Percentiles rank a stretch among this genome's conserved stretches.
These are phyloP conservation scores for Annulohypoxylon truncatum DNA, from an alignment of 2,329 filamentous ascomycete genomes.

Conservation along the genomic window DNA sequence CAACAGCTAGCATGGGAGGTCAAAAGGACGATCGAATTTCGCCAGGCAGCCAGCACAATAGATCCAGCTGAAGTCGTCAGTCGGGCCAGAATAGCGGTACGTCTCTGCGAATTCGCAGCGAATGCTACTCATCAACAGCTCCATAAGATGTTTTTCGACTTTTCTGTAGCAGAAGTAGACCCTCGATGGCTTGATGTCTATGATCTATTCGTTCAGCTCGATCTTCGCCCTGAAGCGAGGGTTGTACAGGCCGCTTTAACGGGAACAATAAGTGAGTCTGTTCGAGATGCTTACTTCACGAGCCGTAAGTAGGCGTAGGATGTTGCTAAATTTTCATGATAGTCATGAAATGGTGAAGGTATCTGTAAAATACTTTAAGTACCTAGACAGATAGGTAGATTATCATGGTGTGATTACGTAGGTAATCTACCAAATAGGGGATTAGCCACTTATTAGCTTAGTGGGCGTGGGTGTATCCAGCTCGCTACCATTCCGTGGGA, in stretches of 20 bases:
- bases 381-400: no score
- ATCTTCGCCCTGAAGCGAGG: conserved; percentile 14
- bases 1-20: fast-evolving
- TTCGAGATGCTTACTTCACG: conserved; percentile 1
- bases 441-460: no score
- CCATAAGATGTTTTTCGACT: conserved; percentile 8
- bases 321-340: neutral
- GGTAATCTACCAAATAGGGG: no score
- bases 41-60: conserved; percentile 11
- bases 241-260: conserved; percentile 2
- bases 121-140: neutral
- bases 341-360: neutral
- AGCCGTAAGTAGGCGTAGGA: neutral
- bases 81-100: conserved; percentile 14
- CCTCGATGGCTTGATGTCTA: conserved; percentile 24
- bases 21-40: conserved; percentile 32
- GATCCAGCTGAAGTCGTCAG: conserved; percentile 18
- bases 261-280: neutral
- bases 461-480: no score
- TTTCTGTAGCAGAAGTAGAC: neutral
- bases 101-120: conserved; percentile 16
- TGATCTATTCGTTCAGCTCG: conserved; percentile 13
- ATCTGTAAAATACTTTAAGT: neutral
- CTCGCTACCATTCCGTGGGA: no score
- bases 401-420: no score